phyloP scores from a whole-genome alignment of 306 rosid species.

The Prunus mongolica region DNA sequence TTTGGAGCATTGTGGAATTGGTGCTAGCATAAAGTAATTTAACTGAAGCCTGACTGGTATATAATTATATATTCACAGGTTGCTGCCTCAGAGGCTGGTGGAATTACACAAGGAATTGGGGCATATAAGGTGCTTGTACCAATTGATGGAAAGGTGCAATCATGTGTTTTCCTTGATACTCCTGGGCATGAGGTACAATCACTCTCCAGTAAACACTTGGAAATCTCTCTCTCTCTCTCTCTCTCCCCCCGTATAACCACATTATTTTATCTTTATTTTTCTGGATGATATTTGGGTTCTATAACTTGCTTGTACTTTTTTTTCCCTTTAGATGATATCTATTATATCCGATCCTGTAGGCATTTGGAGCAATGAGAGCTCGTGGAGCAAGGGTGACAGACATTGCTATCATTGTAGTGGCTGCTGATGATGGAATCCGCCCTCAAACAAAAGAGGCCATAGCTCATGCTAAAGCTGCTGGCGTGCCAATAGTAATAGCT shows the following conservation, averaged over 20 bases:
- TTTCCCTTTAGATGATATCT: slow-evolving; percentile 31
- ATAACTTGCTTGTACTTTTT: slow-evolving; percentile 20
- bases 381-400: slow-evolving; percentile 99
- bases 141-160: slow-evolving; percentile 69
- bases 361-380: slow-evolving; percentile 99
- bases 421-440: slow-evolving; percentile 98
- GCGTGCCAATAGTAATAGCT: slow-evolving; percentile 86
- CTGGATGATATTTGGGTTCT: slow-evolving; percentile 20
- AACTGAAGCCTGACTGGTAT: slow-evolving; percentile 25
- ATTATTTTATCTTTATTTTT: slow-evolving; percentile 6
- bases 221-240: not conserved
- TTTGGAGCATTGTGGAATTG: slow-evolving; percentile 3
- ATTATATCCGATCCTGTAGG: slow-evolving; percentile 52
- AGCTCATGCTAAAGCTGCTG: slow-evolving; percentile 98
- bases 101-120: slow-evolving; percentile 98
- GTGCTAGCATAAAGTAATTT: slow-evolving; percentile 15
- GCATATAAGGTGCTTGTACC: slow-evolving; percentile 89
- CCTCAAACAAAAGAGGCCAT: slow-evolving; percentile 99
- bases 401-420: slow-evolving; percentile 89
- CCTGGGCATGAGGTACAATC: slow-evolving; percentile 92
- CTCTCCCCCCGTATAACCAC: slow-evolving; percentile 5
- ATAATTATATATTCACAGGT: slow-evolving; percentile 57
- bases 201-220: slow-evolving; percentile 8
- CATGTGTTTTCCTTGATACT: slow-evolving; percentile 95
- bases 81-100: slow-evolving; percentile 99